Percentiles rank a stretch among this genome's conserved stretches.
Evolutionary conservation across 208 protist genomes (phyloP).

Genomic region (Wallacemonas collosoma): DNA sequence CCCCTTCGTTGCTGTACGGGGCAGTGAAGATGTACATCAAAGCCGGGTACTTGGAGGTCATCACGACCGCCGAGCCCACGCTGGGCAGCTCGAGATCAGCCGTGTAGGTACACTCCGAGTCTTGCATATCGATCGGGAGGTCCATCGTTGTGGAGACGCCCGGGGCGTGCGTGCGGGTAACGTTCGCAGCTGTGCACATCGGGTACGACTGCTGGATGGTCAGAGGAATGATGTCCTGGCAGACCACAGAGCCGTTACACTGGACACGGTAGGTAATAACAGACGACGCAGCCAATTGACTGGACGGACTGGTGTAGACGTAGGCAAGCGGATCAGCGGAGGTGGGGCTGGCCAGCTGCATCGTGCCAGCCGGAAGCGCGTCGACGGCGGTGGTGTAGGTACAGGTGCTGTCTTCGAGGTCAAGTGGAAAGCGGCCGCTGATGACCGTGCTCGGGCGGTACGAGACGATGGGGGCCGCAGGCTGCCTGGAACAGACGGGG

Average conservation of each 20-base stretch:
- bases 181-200: conserved; percentile 8
- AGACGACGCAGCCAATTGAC: conserved; percentile 14
- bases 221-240: conserved; percentile 26
- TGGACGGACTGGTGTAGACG: conserved; percentile 33
- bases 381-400: conserved; percentile 22
- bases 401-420: conserved; percentile 15
- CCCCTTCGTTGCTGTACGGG: conserved; percentile 12
- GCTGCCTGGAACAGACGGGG: conserved; percentile 26
- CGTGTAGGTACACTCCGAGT: conserved; percentile 21
- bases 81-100: conserved; percentile 17
- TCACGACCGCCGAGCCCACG: conserved; percentile 15
- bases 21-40: conserved; percentile 26
- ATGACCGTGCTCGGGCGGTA: conserved; percentile 26
- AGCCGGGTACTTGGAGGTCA: conserved; percentile 19
- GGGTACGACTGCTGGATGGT: conserved; percentile 26
- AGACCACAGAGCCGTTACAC: conserved; percentile 28
- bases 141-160: conserved; percentile 18
- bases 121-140: conserved; percentile 25
- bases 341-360: conserved; percentile 18
- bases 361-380: conserved; percentile 30
- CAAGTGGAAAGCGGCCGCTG: conserved; percentile 15
- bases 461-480: conserved; percentile 16
- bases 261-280: conserved; percentile 32
- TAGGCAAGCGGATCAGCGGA: conserved; percentile 34
- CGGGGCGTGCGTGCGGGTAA: conserved; percentile 13